phyloP scores from a whole-genome alignment of 2,329 filamentous ascomycete genomes.

The Zelopaecilomyces penicillatus region DNA sequence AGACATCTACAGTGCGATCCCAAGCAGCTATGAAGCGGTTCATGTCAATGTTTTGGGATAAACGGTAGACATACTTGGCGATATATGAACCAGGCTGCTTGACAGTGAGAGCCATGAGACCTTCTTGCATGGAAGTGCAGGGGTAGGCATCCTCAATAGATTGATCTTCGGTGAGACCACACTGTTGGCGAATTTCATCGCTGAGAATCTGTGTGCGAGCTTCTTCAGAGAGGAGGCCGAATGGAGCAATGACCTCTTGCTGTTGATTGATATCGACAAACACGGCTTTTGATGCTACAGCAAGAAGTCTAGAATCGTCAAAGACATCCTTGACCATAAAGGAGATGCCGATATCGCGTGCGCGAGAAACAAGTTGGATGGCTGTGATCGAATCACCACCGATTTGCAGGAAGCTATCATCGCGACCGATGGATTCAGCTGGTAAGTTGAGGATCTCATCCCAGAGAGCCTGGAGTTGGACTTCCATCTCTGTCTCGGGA shows the following conservation, averaged over 20 bases:
- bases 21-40: slow-evolving; percentile 19
- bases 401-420: slow-evolving; percentile 12
- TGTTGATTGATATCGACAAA: not conserved
- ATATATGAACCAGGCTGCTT: slow-evolving; percentile 26
- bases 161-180: slow-evolving; percentile 1
- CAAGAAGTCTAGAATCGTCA: slow-evolving; percentile 10
- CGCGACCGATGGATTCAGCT: slow-evolving; percentile 5
- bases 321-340: slow-evolving; percentile 8
- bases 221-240: slow-evolving; percentile 2
- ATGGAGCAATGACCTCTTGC: not conserved
- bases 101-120: slow-evolving; percentile 20
- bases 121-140: slow-evolving; percentile 15
- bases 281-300: slow-evolving; percentile 4
- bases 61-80: slow-evolving; percentile 17
- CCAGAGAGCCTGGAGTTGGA: slow-evolving; percentile 12
- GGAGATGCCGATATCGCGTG: slow-evolving; percentile 5
- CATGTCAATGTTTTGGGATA: slow-evolving; percentile 13
- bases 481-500: slow-evolving; percentile 9
- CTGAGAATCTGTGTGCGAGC: slow-evolving; percentile 1
- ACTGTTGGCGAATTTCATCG: not conserved
- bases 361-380: slow-evolving; percentile 8
- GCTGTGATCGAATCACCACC: slow-evolving; percentile 12
- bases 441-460: slow-evolving; percentile 8
- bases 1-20: slow-evolving; percentile 10
- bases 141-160: slow-evolving; percentile 13